Conservation (phyloP, 257 asterid species). For the Dorcoceras hygrometricum region DNA sequence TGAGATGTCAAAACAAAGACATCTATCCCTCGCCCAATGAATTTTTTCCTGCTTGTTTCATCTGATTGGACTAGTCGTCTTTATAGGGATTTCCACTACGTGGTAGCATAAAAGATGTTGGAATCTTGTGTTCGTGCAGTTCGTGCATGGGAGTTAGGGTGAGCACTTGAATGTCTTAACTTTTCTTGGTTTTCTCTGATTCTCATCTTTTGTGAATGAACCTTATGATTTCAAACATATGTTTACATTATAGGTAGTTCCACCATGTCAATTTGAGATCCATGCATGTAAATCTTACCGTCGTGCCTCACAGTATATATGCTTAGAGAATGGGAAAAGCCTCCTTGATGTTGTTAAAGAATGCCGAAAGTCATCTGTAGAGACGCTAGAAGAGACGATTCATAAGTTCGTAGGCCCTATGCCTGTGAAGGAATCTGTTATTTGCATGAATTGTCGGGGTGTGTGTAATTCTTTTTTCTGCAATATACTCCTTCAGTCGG, state of each 20-base stretch:
- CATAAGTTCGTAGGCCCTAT: slow-evolving; percentile 74
- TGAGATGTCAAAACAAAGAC: not conserved
- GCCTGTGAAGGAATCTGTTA: slow-evolving; percentile 72
- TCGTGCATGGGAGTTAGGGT: slow-evolving; percentile 77
- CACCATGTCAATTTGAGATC: slow-evolving; percentile 95
- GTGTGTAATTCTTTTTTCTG: slow-evolving; percentile 17
- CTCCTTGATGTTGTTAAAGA: slow-evolving; percentile 93
- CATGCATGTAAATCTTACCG: slow-evolving; percentile 95
- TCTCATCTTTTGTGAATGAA: slow-evolving; percentile 6
- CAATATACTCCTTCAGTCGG: slow-evolving; percentile 16
- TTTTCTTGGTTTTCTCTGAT: slow-evolving; percentile 18
- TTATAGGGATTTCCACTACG: slow-evolving; percentile 61
- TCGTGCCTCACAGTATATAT: slow-evolving; percentile 95
- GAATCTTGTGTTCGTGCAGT: slow-evolving; percentile 86
- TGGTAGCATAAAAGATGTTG: slow-evolving; percentile 82
- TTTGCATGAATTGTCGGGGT: slow-evolving; percentile 59
- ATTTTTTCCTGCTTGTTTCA: not conserved
- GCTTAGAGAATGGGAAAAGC: slow-evolving; percentile 93
- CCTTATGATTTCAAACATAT: slow-evolving; percentile 13
- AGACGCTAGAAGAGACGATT: slow-evolving; percentile 74
- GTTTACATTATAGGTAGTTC: slow-evolving; percentile 55
- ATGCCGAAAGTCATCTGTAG: slow-evolving; percentile 71
- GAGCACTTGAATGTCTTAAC: slow-evolving; percentile 27
- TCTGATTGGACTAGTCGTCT: slow-evolving; percentile 21
- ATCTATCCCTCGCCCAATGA: not conserved